These are phyloP conservation scores for Chlorella sp. DNA, from an alignment of 139 green algal genomes.

Conservation along the genomic window DNA sequence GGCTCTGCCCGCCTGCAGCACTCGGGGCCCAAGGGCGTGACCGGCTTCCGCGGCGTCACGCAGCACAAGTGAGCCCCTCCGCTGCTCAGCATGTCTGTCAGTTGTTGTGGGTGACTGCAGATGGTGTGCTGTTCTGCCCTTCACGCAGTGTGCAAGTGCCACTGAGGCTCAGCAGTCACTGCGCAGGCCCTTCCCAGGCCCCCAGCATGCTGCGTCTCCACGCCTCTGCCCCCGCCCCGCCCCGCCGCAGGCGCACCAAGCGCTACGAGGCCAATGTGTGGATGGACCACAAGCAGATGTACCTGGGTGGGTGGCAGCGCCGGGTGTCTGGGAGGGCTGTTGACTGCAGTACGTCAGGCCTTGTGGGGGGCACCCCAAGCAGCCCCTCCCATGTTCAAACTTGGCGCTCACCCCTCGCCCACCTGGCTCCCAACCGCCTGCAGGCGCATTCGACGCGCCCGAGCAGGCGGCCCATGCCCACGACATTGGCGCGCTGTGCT, in stretches of 20 bases:
- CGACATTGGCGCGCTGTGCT: constrained; percentile 34
- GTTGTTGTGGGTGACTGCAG: too few species aligned
- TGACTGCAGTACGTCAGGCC: background rate
- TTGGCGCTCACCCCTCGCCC: background rate
- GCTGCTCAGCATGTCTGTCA: too few species aligned
- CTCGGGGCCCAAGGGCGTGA: constrained; percentile 31
- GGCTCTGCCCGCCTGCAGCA: background rate
- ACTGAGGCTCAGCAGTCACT: background rate
- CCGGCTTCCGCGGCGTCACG: constrained; percentile 28
- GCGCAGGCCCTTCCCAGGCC: background rate
- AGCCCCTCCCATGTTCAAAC: background rate
- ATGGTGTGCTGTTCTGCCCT: background rate
- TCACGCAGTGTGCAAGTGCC: background rate
- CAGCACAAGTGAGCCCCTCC: constrained; percentile 27
- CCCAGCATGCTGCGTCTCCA: background rate
- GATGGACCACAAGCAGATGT: constrained; percentile 40
- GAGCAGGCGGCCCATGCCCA: constrained; percentile 30
- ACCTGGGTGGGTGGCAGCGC: background rate
- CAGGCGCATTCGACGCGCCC: constrained; percentile 19
- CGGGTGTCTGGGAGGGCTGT: background rate
- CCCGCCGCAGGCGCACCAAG: constrained; percentile 14
- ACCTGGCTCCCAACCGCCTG: background rate
- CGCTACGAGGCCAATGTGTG: constrained; percentile 30
- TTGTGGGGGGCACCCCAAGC: background rate
- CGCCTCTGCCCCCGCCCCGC: background rate